A percentile compares a stretch with the other conserved stretches of the same genome.
Conservation (phyloP, 345 rosid species). For the Carallia pectinifolia region DNA sequence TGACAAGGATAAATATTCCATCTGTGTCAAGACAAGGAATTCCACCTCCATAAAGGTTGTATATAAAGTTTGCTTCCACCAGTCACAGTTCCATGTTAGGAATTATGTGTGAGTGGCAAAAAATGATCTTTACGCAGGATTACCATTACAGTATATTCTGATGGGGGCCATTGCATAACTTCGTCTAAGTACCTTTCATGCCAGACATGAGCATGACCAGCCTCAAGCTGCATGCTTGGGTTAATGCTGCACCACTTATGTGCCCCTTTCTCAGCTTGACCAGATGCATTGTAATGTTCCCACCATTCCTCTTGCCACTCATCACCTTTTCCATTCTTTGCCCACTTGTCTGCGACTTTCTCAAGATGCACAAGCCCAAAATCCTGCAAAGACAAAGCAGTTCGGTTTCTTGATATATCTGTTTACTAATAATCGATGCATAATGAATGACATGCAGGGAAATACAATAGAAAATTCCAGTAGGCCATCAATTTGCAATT, state of each 20-base stretch:
- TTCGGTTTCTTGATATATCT: neutral
- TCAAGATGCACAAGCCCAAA: constrained; percentile 71
- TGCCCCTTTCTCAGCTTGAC: constrained; percentile 91
- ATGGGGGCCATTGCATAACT: neutral
- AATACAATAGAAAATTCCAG: too few species aligned
- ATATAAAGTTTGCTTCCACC: neutral
- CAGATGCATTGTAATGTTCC: constrained; percentile 86
- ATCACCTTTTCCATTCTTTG: constrained; percentile 76
- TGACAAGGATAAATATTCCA: too few species aligned
- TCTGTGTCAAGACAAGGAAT: neutral
- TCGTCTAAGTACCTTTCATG: constrained; percentile 69
- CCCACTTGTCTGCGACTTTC: constrained; percentile 98
- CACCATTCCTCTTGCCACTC: constrained; percentile 98
- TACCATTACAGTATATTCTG: too few species aligned
- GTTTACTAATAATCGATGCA: too few species aligned
- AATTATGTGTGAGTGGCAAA: neutral
- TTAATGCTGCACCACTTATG: constrained; percentile 95
- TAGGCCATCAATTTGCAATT: too few species aligned
- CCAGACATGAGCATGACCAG: constrained; percentile 97
- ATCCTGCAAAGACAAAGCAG: constrained; percentile 41
- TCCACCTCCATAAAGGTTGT: neutral
- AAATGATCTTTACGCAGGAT: too few species aligned
- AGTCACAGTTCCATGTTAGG: neutral
- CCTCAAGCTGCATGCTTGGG: constrained; percentile 69
- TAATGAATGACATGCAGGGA: too few species aligned